Evolutionary conservation across 768 basidiomycete species (phyloP), one percentile per base, ranked within the genome.

Genomic region (Hydnum rufescens): DNA sequence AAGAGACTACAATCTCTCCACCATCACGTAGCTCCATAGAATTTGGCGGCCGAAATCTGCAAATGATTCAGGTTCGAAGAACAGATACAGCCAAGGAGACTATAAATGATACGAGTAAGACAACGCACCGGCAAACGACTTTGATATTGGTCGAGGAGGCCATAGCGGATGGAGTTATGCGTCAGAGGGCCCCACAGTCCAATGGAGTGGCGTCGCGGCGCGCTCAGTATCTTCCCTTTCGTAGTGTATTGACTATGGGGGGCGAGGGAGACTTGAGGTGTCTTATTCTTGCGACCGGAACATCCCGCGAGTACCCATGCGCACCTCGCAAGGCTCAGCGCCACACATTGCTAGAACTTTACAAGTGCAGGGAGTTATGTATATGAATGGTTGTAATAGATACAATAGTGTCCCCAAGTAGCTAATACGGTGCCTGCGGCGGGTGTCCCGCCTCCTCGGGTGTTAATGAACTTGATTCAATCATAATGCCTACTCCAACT

Each of bases 401-500:
- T n/a, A n/a, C n/a, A n/a, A n/a, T n/a, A n/a, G n/a, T n/a, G n/a
- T 39, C 36, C 13, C 36, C 36, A 1, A 22, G 22, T 39, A 13
- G 22, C 36, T 39, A 39, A 22, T 47, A 47, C 26, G 13, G 44
- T 31, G 49, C 53, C 44, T 54, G 55, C 31, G 60, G 59, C 43
- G 58, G 56, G 44, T 58, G 53, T 28, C 58, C 57, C 57, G 58
- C 56, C 55, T 60, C 59, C 59, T 60, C 59, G 0, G 59, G 57
- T 5, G 54, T 56, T n/a, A 68, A 60, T 23, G 64, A 62, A 5
- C 64, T 62, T 1, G 65, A 64, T 74, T 97, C 92, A 56, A 97
- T 87, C 87, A 90, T 93, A 66, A 97, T 87, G 70, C 92, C 92
- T 5, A 96, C 81, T 56, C 93, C 93, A 55, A 95, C 80, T 68